Conservation (phyloP, 352 stramenopile genomes). For the Elongisporangium anandrum region DNA sequence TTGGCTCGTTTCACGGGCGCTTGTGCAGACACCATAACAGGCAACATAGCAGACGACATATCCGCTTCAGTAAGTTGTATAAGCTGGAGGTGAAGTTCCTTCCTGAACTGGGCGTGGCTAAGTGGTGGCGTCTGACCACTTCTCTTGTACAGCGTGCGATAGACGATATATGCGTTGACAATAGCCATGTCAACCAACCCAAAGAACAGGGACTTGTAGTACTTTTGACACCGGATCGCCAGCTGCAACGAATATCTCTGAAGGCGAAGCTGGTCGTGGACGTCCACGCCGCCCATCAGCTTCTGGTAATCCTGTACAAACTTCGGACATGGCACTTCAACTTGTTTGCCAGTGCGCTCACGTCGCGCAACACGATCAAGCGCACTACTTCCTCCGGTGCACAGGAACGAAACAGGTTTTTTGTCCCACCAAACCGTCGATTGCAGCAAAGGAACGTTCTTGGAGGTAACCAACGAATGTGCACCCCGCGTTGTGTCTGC, state of each 20-base stretch:
- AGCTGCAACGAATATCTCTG: conserved; percentile 10
- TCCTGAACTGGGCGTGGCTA: not conserved
- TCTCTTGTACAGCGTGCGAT: conserved; percentile 2
- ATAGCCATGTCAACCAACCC: conserved; percentile 9
- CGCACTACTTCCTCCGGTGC: not conserved
- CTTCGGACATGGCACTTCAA: conserved; percentile 4
- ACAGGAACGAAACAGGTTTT: conserved; percentile 9
- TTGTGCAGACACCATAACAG: too few species aligned
- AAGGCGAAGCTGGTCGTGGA: conserved; percentile 8
- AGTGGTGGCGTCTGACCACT: not conserved
- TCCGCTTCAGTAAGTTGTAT: not conserved
- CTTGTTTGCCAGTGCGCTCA: conserved; percentile 5
- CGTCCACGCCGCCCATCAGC: conserved; percentile 11
- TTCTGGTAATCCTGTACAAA: conserved; percentile 8
- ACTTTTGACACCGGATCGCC: conserved; percentile 5
- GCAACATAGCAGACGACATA: too few species aligned
- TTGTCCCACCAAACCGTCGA: conserved; percentile 3
- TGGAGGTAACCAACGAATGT: too few species aligned
- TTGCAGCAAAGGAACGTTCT: too few species aligned
- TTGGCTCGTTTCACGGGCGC: too few species aligned
- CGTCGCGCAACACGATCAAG: not conserved
- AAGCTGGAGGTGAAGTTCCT: not conserved
- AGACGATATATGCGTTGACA: conserved; percentile 9
- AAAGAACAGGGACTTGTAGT: conserved; percentile 15
- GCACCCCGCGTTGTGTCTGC: too few species aligned